These are phyloP conservation scores for Mucor lusitanicus DNA, from an alignment of 371 early-diverging fungal species.

Conservation along the genomic window DNA sequence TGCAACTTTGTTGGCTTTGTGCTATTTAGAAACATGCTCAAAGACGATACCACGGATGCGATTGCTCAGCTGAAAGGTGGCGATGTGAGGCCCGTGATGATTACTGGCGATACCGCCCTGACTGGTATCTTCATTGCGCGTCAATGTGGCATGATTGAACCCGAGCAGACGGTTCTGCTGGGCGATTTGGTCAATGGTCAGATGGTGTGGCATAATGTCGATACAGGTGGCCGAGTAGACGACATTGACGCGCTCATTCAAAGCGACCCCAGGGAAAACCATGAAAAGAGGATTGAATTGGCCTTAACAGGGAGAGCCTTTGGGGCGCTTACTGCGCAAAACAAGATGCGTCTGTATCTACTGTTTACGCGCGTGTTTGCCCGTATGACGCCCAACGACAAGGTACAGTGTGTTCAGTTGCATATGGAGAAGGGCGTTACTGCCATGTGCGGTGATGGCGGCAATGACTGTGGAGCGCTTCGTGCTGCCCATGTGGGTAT, in stretches of 20 bases:
- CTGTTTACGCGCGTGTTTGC: conserved; percentile 71
- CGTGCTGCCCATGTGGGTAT: conserved; percentile 91
- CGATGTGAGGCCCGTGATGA: conserved; percentile 82
- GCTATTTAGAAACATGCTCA: conserved; percentile 87
- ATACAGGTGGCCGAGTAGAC: conserved; percentile 33
- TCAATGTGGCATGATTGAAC: conserved; percentile 71
- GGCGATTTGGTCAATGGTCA: conserved; percentile 48
- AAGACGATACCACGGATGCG: conserved; percentile 72
- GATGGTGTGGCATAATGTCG: conserved; percentile 60
- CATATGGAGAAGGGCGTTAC: conserved; percentile 77
- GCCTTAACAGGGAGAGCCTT: conserved; percentile 77
- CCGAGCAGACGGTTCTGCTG: conserved; percentile 39
- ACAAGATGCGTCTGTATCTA: conserved; percentile 51
- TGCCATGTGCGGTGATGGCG: conserved; percentile 96
- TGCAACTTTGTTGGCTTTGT: conserved; percentile 72
- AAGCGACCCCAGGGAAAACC: conserved; percentile 21
- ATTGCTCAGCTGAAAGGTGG: conserved; percentile 77
- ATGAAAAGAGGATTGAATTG: conserved; percentile 53
- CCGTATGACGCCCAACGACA: conserved; percentile 77
- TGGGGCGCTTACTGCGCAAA: conserved; percentile 42
- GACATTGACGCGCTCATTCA: conserved; percentile 35
- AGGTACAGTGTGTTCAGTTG: conserved; percentile 69
- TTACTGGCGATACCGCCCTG: conserved; percentile 91
- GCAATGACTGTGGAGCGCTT: conserved; percentile 94
- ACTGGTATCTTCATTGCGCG: conserved; percentile 88